These are phyloP conservation scores for Erythrophleum ivorense DNA, from an alignment of 331 rosid species.

Conservation along the genomic window DNA sequence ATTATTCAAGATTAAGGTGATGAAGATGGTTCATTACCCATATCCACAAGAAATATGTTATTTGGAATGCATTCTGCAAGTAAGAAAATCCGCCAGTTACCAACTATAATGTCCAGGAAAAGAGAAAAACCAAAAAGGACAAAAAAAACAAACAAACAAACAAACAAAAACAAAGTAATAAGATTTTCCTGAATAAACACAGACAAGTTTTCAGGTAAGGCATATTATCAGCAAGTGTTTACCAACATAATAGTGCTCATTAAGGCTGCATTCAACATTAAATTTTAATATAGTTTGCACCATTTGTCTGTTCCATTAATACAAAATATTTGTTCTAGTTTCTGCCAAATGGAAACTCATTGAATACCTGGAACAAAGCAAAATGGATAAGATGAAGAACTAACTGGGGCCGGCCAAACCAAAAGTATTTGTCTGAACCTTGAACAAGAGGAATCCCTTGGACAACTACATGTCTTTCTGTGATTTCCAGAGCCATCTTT, in stretches of 20 bases:
- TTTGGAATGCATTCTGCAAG: conserved; percentile 95
- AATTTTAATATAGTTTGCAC: background rate
- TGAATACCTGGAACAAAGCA: conserved; percentile 86
- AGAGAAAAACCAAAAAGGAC: too few species aligned
- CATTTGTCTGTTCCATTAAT: background rate
- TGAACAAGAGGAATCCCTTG: conserved; percentile 98
- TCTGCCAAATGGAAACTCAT: conserved; percentile 24
- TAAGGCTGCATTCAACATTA: conserved; percentile 2
- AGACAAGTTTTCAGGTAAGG: background rate
- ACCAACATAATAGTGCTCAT: conserved; percentile 14
- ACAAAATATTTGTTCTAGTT: conserved; percentile 16
- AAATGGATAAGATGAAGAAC: conserved; percentile 95
- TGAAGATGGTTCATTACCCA: conserved; percentile 66
- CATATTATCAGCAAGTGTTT: conserved; percentile 17
- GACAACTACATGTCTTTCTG: conserved; percentile 89
- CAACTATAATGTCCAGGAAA: background rate
- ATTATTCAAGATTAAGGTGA: conserved; percentile 15
- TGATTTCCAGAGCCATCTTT: conserved; percentile 87
- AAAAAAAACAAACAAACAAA: background rate
- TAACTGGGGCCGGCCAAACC: conserved; percentile 90
- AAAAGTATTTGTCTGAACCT: conserved; percentile 86
- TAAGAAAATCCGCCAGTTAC: conserved; percentile 40
- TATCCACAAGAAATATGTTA: conserved; percentile 88
- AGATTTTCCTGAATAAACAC: background rate
- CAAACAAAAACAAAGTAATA: background rate